A percentile compares a stretch with the other conserved stretches of the same genome.
Evolutionary conservation across 768 basidiomycete genomes (phyloP).

Genomic region (Xerocomus potaroensis): DNA sequence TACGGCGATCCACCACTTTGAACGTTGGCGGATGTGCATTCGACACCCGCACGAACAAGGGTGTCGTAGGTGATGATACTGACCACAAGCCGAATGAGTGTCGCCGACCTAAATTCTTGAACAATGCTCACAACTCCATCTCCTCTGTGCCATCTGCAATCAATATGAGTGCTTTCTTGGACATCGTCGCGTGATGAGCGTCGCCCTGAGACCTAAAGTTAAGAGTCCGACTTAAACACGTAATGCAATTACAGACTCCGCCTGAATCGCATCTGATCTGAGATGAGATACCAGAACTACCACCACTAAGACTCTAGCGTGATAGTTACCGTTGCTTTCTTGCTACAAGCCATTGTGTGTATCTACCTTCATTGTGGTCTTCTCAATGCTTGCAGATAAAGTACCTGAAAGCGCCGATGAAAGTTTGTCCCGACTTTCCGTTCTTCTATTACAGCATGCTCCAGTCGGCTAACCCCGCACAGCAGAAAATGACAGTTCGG

Average conservation of each 20-base stretch:
- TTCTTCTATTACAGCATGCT: not conserved
- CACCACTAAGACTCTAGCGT: no score
- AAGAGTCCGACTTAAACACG: no score
- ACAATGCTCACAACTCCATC: conserved; percentile 75
- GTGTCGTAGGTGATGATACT: conserved; percentile 74
- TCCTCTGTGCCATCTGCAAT: conserved; percentile 84
- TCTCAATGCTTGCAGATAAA: not conserved
- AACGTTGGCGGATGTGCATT: conserved; percentile 62
- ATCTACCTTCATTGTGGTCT: no score
- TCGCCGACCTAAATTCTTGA: not conserved
- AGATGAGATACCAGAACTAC: not conserved
- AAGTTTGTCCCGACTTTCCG: not conserved
- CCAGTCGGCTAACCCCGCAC: not conserved
- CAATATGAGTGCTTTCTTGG: conserved; percentile 55
- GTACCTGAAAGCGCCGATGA: conserved; percentile 2
- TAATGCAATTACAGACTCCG: not conserved
- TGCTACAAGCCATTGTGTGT: no score
- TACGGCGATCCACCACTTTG: conserved; percentile 31
- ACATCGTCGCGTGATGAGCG: no score
- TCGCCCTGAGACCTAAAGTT: no score
- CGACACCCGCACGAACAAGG: conserved; percentile 70
- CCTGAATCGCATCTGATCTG: not conserved
- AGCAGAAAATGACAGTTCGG: not conserved
- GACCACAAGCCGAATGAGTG: not conserved
- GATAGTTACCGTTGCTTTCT: not conserved